Base-by-base conservation (phyloP, 2,329 filamentous ascomycete genomes). In the Fusarium longipes region DNA sequence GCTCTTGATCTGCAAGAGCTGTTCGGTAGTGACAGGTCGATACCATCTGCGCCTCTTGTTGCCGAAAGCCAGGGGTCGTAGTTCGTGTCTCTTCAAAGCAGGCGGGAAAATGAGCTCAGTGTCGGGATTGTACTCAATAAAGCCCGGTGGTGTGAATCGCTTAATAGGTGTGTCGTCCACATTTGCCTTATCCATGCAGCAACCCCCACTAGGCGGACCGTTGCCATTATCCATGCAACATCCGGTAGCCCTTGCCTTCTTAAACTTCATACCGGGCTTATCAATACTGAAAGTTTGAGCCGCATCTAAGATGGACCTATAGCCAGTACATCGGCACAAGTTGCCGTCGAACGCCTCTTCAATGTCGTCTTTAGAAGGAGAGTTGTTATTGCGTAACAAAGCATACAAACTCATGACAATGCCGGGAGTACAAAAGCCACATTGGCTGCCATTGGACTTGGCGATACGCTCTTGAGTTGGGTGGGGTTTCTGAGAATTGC, bases 341-440 rank as follows among this genome's bases (percentile, higher is more conserved):
- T 99, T 99, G 1, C 96, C 96, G 77, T 99, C 96, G 73, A 98
- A 98, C 0, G 95, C 94, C 80, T 98, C 96, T 78, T 99, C 96
- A 32, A 98, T 86, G 29, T 96, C 92, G 70, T 93, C 87, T 73
- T 95, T 88, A 4, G 88, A 89, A 0, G 95, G 94, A 20, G 85
- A 84, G 6, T 89, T 84, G 69, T 94, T 91, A 74, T 98, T 98
- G 61, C 96, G 87, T 30, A 99, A 83, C 42, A 98, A 84, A 8
- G 96, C 96, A 78, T 99, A 99, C 56, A 98, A 80, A 77, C 94
- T 97, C 92, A 98, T 98, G 65, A 98, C 94, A 73, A 99, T 98
- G 3, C 96, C 96, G 6, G 96, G 96, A 0, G 96, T 98, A 75
- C 96, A 99, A 80, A 99, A 99, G 1, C 94, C 86, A 61, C 86